Base-by-base conservation (phyloP, 2,329 filamentous ascomycete species). In the Cladosporium colombiae region DNA sequence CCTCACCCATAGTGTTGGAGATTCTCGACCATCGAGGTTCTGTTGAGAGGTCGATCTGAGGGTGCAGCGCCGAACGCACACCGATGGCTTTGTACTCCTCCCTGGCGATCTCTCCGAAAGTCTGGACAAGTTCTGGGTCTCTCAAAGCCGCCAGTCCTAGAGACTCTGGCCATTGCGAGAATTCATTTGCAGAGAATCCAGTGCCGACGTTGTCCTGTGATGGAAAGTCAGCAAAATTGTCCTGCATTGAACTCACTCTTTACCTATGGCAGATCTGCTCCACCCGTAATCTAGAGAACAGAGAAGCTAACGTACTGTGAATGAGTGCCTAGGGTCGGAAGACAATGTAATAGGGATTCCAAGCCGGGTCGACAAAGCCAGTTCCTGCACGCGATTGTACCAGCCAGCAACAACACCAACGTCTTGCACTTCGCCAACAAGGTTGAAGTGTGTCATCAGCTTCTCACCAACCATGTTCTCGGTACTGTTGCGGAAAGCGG, bases 121-220 rank as follows among this genome's bases (percentile, higher is more conserved):
- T 75, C 58, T 79, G 72, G 1, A 83, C 81, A 0, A 84, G 70
- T 0, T 78, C 74, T 0, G 80, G 73, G 18, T 81, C 78, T 3
- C 83, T 76, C 0, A 85, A 68, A 0, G 84, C 84, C 5, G 82
- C 83, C 8, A 86, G 73, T 0, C 84, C 84, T 8, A 84, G 70
- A 0, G 79, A 79, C 65, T 85, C 82, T 0, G 84, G 84, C 83
- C 84, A 85, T 63, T 83, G 79, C 0, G 81, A 83, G 67, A 86
- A 81, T 0, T 73, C 74, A 0, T 78, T 80, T 0, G 82, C 81
- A 0, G 73, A 71, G 67, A 81, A 81, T 0, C 78, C 80, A 3
- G 79, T 82, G 2, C 79, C 82, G 1, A 80, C 67, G 46, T 80
- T 80, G 33, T 81, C 77, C 52, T 55, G 25, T 33, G 3, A 18